A percentile compares a stretch with the other conserved stretches of the same genome.
Conservation (phyloP, 345 rosid species). For the Populus pruinosa region DNA sequence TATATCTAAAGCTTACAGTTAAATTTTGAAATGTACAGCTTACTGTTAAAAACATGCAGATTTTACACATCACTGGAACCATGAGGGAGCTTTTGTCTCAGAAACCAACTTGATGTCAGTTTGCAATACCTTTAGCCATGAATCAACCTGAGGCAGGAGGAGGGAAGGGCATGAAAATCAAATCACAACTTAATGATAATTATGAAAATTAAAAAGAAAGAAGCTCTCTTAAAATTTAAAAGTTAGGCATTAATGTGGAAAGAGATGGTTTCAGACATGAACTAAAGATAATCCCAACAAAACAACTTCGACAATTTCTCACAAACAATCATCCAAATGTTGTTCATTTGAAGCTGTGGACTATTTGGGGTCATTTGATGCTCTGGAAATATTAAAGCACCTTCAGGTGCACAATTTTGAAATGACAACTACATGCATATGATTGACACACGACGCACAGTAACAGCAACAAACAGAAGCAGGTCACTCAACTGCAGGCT, state of each 20-base stretch:
- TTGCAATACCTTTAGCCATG: slow-evolving; percentile 63
- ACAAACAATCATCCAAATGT: not conserved
- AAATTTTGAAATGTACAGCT: slow-evolving; percentile 33
- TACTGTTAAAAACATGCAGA: not conserved
- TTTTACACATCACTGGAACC: slow-evolving; percentile 26
- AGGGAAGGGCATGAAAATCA: not conserved
- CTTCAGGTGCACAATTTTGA: not conserved
- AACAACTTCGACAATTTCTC: too few relatives aligned
- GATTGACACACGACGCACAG: not conserved
- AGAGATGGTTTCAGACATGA: too few relatives aligned
- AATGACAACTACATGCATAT: not conserved
- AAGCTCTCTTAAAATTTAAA: not conserved
- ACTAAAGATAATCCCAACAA: too few relatives aligned
- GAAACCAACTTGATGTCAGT: slow-evolving; percentile 44
- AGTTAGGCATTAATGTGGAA: not conserved
- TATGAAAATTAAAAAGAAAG: not conserved
- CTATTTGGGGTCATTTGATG: not conserved
- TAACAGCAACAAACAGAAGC: not conserved
- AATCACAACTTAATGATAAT: not conserved
- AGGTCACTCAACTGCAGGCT: not conserved
- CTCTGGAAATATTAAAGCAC: not conserved
- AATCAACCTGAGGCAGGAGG: slow-evolving; percentile 49
- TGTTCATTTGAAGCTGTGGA: not conserved
- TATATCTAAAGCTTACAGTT: slow-evolving; percentile 3
- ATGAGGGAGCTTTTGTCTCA: slow-evolving; percentile 37